Evolutionary conservation across 2,329 filamentous ascomycete species (phyloP).

Genomic region (Trichoderma sp.): DNA sequence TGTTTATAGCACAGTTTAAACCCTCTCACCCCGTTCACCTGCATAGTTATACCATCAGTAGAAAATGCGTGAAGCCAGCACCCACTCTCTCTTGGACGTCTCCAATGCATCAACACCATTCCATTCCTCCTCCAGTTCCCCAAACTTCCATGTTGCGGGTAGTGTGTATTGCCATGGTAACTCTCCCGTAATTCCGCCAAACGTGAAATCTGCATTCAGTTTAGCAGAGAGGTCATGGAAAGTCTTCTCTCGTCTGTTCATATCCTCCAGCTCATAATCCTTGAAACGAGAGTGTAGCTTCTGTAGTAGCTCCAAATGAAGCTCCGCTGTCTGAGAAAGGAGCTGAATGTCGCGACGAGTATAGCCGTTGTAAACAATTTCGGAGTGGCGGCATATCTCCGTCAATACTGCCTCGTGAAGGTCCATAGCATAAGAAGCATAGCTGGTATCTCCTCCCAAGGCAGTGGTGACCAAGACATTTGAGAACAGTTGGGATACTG

Average conservation of each 20-base stretch:
- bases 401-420: neutral
- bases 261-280: neutral
- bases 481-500: slow-evolving; percentile 35
- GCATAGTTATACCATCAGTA: neutral
- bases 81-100: slow-evolving; percentile 11
- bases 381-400: neutral
- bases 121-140: neutral
- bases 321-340: neutral
- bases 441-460: neutral
- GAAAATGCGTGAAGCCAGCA: neutral
- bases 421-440: slow-evolving; percentile 1
- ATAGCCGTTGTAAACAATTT: neutral
- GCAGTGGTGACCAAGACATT: slow-evolving; percentile 29
- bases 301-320: neutral
- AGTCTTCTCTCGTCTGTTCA: neutral
- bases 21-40: neutral
- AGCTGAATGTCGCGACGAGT: neutral
- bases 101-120: neutral
- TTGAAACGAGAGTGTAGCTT: neutral
- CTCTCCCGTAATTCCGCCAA: neutral
- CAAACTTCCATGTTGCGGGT: neutral
- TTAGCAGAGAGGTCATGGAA: neutral
- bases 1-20: neutral
- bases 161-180: slow-evolving; percentile 8
- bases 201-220: neutral